Evolutionary conservation across 345 rosid genomes (phyloP), one percentile per base, ranked within the genome.

Genomic region (Toxicodendron radicans): DNA sequence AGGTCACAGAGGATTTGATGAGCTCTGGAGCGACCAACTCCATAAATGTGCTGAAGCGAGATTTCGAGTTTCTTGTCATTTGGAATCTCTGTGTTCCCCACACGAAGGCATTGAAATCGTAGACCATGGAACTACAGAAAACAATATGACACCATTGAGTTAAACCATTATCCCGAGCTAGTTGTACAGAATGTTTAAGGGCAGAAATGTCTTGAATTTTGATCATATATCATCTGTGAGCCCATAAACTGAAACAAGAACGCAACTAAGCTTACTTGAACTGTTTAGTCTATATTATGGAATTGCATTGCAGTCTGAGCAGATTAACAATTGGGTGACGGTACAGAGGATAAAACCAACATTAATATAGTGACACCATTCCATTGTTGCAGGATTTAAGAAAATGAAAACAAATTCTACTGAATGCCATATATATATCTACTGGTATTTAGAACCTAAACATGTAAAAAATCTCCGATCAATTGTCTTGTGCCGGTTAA

Each of bases 41-140:
- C 97, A 77, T 92, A 88, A 61, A 92, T 79, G 74, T 87, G 78
- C 73, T 87, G 97, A 48, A 92, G 90, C 43, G 93, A 87, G 24
- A 76, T 82, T 56, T 80, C 85, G 1, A 90, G 80, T 14, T 85
- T 84, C 87, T 90, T 87, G 49, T 67, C 48, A 68, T 85, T 86
- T 32, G 94, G 91, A 56, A 89, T 87, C 83, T 89, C 91, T 27
- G 87, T 88, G 38, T 85, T 87, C 35, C 93, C 93, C 61, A 89
- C 88, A 71, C 93, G 91, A 66, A 84, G 87, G 58, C 93, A 82
- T 64, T 79, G 85, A 8, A 85, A 82, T 1, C 84, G 79, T 59
- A 86, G 74, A 43, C 91, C 87, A 68, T 70, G 78, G 46, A 82
- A 70, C 96, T 91, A 61, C 79, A 64, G 58, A 30, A 57, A 69